Percentiles rank a stretch among this genome's conserved stretches.
These are phyloP conservation scores for Sphaerulina populicola DNA, from an alignment of 2,329 filamentous ascomycete genomes.

Conservation along the genomic window DNA sequence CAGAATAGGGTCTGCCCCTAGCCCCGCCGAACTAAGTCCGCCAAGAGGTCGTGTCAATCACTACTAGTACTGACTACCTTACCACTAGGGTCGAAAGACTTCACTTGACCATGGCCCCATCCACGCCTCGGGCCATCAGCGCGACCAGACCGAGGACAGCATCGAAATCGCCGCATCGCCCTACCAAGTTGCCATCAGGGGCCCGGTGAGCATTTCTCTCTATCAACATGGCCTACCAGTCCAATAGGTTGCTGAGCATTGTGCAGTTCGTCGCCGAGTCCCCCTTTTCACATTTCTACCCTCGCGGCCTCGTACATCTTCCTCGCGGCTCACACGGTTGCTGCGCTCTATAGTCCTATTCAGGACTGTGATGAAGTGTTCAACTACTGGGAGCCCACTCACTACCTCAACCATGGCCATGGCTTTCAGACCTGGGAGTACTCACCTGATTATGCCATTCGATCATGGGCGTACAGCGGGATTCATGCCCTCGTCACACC, in stretches of 20 bases:
- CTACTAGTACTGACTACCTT: too few species aligned
- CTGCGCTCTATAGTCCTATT: conserved; percentile 78
- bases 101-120: conserved; percentile 5
- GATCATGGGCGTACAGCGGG: conserved; percentile 84
- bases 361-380: conserved; percentile 98
- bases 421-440: conserved; percentile 98
- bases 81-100: too few species aligned
- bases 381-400: conserved; percentile 97
- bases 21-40: too few species aligned
- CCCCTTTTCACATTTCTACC: conserved; percentile 42
- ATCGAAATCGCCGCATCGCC: conserved; percentile 18
- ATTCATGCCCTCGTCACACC: conserved; percentile 62
- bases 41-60: too few species aligned
- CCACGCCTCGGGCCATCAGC: not conserved
- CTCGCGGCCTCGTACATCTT: conserved; percentile 76
- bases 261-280: conserved; percentile 2
- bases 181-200: conserved; percentile 18
- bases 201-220: conserved; percentile 8
- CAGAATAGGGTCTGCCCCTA: too few species aligned
- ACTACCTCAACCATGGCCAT: conserved; percentile 87
- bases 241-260: not conserved
- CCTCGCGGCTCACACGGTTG: conserved; percentile 61
- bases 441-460: conserved; percentile 85
- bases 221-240: not conserved
- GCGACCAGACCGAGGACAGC: conserved; percentile 5